Conservation (phyloP, 129 eudicot genomes). For the Kitagawia praeruptora region DNA sequence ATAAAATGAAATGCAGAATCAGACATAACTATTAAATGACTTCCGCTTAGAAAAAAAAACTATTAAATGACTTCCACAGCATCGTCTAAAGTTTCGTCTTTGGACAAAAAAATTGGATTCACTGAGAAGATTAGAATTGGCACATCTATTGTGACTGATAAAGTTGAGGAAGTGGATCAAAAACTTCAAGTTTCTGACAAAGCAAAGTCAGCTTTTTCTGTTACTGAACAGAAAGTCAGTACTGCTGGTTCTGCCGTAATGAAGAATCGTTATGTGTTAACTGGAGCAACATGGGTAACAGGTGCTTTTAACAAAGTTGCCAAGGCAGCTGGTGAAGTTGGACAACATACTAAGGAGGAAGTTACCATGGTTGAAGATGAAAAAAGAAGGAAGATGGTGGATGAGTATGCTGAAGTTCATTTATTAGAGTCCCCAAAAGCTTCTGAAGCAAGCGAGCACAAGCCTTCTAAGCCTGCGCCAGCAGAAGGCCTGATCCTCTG, state of each 20-base stretch:
- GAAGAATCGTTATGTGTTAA: slow-evolving; percentile 62
- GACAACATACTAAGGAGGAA: slow-evolving; percentile 72
- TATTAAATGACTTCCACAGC: slow-evolving; percentile 72
- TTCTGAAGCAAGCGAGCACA: slow-evolving; percentile 30
- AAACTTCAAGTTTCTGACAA: slow-evolving; percentile 71
- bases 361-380: slow-evolving; percentile 49
- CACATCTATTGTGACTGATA: slow-evolving; percentile 52
- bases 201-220: slow-evolving; percentile 71
- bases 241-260: slow-evolving; percentile 70
- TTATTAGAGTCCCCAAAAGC: slow-evolving; percentile 59
- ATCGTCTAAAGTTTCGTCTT: slow-evolving; percentile 50
- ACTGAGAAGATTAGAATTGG: slow-evolving; percentile 60
- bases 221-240: slow-evolving; percentile 67
- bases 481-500: slow-evolving; percentile 66
- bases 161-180: slow-evolving; percentile 65
- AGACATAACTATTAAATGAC: no score
- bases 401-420: slow-evolving; percentile 64
- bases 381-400: slow-evolving; percentile 55
- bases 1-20: no score
- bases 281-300: slow-evolving; percentile 62
- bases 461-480: slow-evolving; percentile 61
- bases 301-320: slow-evolving; percentile 61
- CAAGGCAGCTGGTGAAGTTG: slow-evolving; percentile 70
- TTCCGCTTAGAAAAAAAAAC: no score
- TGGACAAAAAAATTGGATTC: slow-evolving; percentile 68